Base-by-base conservation (phyloP, 2,329 filamentous ascomycete genomes). In the Xylaria sp. region DNA sequence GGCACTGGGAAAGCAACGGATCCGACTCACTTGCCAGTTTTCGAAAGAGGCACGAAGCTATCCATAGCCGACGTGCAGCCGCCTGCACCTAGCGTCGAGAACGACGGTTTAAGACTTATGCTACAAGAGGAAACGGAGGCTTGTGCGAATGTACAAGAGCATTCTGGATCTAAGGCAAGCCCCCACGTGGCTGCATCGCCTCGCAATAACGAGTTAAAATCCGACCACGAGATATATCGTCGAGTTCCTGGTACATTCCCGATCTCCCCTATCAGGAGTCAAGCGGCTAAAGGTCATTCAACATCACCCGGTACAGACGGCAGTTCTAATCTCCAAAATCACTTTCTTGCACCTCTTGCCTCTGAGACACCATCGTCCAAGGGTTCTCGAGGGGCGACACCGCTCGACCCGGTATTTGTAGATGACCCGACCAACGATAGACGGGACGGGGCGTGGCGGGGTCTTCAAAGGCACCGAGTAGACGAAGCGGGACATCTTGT, bases 391-490 rank as follows among this genome's bases (percentile, higher is more conserved):
- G 68, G 66, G 27, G 74, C 69, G 32, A 74, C 74, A 16, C 68
- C 72, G 18, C 54, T 44, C 18, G 72, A 70, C n/a, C 72, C 72
- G 9, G 66, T 75, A 32, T 16, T 73, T n/a, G 62, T 76, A n/a
- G 72, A 74, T 12, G 72, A 74, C 62, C 69, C 65, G 47, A 66
- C 72, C 10, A 62, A 50, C 21, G 44, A 51, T 23, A 25, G 54
- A 25, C 47, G 10, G 44, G 29, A 37, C 2, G 10, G 5, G 32
- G 6, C 6, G 18, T n/a, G 4, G 16, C 40, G 58, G 25, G 50
- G 32, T 23, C 44, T 53, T 16, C 63, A 27, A 60, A 27, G 23
- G 23, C 23, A 55, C 18, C 44, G 32, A 44, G 40, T 3, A 2
- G 35, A n/a, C 44, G 60, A 9, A 25, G 6, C 32, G 25, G 40